These are phyloP conservation scores for Sarocladiaceae sp. DNA, from an alignment of 2,329 filamentous ascomycete genomes.

Conservation along the genomic window DNA sequence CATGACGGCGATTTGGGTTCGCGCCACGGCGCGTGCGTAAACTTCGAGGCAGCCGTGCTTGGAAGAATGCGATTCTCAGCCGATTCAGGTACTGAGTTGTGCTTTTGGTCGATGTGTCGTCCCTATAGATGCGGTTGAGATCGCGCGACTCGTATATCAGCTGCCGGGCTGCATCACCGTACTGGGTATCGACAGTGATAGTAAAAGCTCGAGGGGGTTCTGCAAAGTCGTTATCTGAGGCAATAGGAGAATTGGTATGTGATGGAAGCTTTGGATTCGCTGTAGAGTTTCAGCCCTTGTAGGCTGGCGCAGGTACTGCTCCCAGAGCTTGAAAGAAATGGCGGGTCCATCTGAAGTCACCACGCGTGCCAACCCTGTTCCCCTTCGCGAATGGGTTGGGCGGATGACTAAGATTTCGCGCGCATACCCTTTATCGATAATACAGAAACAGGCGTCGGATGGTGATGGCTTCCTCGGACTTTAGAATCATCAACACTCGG, in stretches of 20 bases:
- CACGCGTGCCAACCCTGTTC: neutral
- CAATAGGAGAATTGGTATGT: neutral
- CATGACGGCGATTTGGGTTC: constrained; percentile 33
- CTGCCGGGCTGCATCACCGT: neutral
- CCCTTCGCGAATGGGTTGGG: neutral
- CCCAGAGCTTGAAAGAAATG: constrained; percentile 8
- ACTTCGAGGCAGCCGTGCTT: too few relatives aligned
- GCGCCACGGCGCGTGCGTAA: constrained; percentile 6
- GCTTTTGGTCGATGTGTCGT: too few relatives aligned
- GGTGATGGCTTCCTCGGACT: constrained; percentile 8
- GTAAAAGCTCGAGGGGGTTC: too few relatives aligned
- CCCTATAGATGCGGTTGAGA: neutral
- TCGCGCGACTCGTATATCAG: neutral
- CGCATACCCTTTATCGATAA: neutral
- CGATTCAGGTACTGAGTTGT: neutral
- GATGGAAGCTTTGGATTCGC: too few relatives aligned
- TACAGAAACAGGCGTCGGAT: neutral
- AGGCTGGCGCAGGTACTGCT: constrained; percentile 2
- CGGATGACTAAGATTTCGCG: constrained; percentile 2
- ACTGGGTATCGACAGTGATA: too few relatives aligned
- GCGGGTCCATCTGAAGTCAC: constrained; percentile 9
- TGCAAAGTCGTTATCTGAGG: neutral
- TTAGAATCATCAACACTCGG: too few relatives aligned
- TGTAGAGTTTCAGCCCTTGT: neutral
- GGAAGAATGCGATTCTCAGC: too few relatives aligned